Percentiles rank a stretch among this genome's conserved stretches.
phyloP scores from a whole-genome alignment of 169 alveolate species.

The Plasmodium cynomolgi region DNA sequence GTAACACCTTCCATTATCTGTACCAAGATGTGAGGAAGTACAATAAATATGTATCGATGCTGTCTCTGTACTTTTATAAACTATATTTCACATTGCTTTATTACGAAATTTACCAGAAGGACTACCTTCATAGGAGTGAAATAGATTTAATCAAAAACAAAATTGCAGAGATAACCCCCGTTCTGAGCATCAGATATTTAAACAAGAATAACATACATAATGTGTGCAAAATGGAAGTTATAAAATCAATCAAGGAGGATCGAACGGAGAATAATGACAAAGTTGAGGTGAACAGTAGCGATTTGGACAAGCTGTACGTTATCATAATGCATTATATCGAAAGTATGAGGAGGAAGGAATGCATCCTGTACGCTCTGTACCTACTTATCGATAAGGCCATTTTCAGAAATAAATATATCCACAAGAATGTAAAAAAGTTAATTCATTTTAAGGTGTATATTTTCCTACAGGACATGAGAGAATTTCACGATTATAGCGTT shows the following conservation, averaged over 20 bases:
- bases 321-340: slow-evolving; percentile 36
- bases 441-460: slow-evolving; percentile 29
- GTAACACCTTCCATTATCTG: slow-evolving; percentile 30
- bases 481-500: slow-evolving; percentile 28
- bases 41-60: neutral
- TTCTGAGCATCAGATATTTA: slow-evolving; percentile 29
- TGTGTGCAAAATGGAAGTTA: slow-evolving; percentile 15
- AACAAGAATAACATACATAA: slow-evolving; percentile 13
- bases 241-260: slow-evolving; percentile 3
- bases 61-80: slow-evolving; percentile 38
- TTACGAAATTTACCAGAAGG: slow-evolving; percentile 7
- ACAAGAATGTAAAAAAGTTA: slow-evolving; percentile 44
- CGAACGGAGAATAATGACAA: neutral
- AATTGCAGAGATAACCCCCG: slow-evolving; percentile 27
- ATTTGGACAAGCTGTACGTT: slow-evolving; percentile 15
- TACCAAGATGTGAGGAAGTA: slow-evolving; percentile 2
- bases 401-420: slow-evolving; percentile 32
- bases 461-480: slow-evolving; percentile 10
- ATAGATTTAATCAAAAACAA: neutral
- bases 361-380: slow-evolving; percentile 25
- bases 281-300: neutral
- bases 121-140: neutral
- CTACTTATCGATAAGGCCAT: slow-evolving; percentile 38
- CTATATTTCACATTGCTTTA: slow-evolving; percentile 19
- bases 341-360: slow-evolving; percentile 37